These are phyloP conservation scores for Populus ilicifolia DNA, from an alignment of 345 rosid species.

Conservation along the genomic window DNA sequence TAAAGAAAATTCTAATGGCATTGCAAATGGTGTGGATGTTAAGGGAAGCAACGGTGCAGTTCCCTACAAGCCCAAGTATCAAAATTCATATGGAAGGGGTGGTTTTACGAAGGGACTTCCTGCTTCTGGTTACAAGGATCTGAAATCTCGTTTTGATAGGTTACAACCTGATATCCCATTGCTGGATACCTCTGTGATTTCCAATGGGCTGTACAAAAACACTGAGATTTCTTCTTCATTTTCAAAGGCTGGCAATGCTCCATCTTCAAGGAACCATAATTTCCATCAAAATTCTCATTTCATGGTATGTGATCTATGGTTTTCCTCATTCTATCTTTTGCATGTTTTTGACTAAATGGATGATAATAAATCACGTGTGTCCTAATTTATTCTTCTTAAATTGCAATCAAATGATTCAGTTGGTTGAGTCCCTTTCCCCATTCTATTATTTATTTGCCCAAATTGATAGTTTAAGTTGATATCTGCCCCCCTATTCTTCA, in stretches of 20 bases:
- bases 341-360: neutral
- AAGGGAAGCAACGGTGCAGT: conserved; percentile 60
- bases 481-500: neutral
- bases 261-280: conserved; percentile 59
- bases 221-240: conserved; percentile 44
- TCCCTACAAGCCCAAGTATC: conserved; percentile 50
- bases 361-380: neutral
- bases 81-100: conserved; percentile 56
- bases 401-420: neutral
- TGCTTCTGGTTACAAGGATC: conserved; percentile 64
- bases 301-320: conserved; percentile 35
- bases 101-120: conserved; percentile 42
- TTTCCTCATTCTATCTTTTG: neutral
- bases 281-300: conserved; percentile 55
- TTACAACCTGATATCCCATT: neutral
- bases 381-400: neutral
- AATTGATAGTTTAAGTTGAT: neutral
- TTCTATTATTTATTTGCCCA: neutral
- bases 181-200: neutral
- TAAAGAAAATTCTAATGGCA: conserved; percentile 43
- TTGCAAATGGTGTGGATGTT: conserved; percentile 34
- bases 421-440: neutral
- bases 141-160: conserved; percentile 47
- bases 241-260: conserved; percentile 44
- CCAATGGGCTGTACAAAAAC: conserved; percentile 45